Evolutionary conservation across 768 basidiomycete genomes (phyloP).

Genomic region (Mycena venus): DNA sequence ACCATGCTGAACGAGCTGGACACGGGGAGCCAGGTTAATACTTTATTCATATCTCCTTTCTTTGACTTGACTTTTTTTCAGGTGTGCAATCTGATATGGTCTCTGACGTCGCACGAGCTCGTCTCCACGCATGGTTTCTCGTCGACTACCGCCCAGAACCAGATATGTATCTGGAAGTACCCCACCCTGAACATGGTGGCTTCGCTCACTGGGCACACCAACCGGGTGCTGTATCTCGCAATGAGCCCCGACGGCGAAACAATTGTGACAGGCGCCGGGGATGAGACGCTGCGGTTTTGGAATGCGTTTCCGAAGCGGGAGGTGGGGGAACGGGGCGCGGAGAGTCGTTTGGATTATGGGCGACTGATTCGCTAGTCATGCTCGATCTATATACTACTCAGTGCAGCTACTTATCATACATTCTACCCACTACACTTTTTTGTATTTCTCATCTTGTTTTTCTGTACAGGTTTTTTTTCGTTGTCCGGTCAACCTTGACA

Average conservation of each 20-base stretch:
- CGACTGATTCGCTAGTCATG: constrained; percentile 63
- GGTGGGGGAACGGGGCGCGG: constrained; percentile 51
- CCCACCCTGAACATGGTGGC: constrained; percentile 95
- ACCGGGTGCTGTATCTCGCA: constrained; percentile 95
- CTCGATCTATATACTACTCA: constrained; percentile 16
- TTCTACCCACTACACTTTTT: constrained; percentile 7
- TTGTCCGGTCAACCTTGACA: background rate
- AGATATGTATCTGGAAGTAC: constrained; percentile 96
- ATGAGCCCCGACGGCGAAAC: constrained; percentile 98
- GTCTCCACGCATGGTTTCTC: constrained; percentile 99
- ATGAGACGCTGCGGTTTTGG: constrained; percentile 98
- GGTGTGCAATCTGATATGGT: constrained; percentile 99
- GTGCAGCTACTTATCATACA: constrained; percentile 24
- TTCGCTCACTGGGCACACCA: constrained; percentile 93
- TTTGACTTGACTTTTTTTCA: constrained; percentile 47
- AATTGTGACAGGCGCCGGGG: constrained; percentile 97
- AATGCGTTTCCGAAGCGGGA: constrained; percentile 93
- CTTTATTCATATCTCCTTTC: background rate
- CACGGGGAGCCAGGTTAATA: constrained; percentile 92
- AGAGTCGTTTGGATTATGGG: constrained; percentile 64
- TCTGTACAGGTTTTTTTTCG: background rate
- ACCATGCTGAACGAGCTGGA: constrained; percentile 89
- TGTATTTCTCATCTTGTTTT: constrained; percentile 26
- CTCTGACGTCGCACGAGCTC: constrained; percentile 93
- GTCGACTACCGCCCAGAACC: constrained; percentile 93